phyloP scores from a whole-genome alignment of 2,329 filamentous ascomycete species.

The Sordariomycetes sp. region DNA sequence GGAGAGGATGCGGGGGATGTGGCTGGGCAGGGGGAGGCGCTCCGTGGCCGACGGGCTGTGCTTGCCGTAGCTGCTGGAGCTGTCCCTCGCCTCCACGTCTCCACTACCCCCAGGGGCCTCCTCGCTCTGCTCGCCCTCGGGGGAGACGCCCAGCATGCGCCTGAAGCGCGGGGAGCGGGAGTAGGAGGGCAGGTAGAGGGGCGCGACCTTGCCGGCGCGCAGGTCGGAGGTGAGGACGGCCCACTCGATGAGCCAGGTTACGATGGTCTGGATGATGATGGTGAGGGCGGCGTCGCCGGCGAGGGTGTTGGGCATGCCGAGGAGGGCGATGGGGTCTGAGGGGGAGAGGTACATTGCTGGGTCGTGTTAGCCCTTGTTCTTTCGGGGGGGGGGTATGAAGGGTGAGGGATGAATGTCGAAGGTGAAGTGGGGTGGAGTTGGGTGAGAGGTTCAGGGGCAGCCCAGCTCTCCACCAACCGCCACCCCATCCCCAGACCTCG shows the following conservation, averaged over 20 bases:
- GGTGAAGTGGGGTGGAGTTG: neutral
- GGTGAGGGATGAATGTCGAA: neutral
- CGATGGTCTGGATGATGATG: slow-evolving; percentile 36
- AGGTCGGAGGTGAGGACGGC: slow-evolving; percentile 37
- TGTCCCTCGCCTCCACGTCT: neutral
- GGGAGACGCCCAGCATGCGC: slow-evolving; percentile 34
- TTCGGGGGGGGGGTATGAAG: neutral
- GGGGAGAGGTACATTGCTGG: slow-evolving; percentile 33
- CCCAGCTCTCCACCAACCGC: too few species aligned
- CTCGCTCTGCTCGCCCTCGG: slow-evolving; percentile 8
- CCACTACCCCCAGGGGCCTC: neutral
- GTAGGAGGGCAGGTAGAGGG: neutral
- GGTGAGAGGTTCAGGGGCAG: neutral
- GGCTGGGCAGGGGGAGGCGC: slow-evolving; percentile 23
- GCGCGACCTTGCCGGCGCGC: slow-evolving; percentile 27
- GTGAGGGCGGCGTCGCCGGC: slow-evolving; percentile 38
- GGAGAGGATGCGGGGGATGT: slow-evolving; percentile 28
- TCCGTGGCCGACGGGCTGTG: neutral
- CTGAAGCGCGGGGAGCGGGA: slow-evolving; percentile 16
- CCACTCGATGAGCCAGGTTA: slow-evolving; percentile 40
- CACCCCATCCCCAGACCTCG: neutral
- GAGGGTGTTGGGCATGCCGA: slow-evolving; percentile 38
- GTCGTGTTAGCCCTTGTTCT: neutral
- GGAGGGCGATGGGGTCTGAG: slow-evolving; percentile 31
- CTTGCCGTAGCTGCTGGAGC: neutral